Evolutionary conservation across 2,329 filamentous ascomycete genomes (phyloP).

Genomic region (Tolypocladium sp.): DNA sequence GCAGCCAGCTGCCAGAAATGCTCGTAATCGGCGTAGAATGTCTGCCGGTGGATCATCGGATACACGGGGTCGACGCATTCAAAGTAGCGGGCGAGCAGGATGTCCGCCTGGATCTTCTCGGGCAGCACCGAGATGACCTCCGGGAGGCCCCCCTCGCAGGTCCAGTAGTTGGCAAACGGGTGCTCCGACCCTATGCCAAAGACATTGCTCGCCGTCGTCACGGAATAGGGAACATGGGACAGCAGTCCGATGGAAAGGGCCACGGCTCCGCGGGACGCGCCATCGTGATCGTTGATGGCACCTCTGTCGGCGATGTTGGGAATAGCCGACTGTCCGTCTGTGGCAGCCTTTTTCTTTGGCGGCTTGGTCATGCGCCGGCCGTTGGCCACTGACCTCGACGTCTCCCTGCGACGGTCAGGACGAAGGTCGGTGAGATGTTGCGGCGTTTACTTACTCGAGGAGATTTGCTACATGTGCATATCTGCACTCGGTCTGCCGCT

Average conservation of each 20-base stretch:
- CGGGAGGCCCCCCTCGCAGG: conserved; percentile 62
- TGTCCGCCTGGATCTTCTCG: conserved; percentile 66
- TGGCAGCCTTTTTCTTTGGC: conserved; percentile 41
- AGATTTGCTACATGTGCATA: conserved; percentile 71
- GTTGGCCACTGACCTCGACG: conserved; percentile 42
- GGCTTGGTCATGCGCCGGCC: conserved; percentile 48
- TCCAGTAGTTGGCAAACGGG: conserved; percentile 81
- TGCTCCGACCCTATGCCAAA: conserved; percentile 75
- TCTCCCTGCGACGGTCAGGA: conserved; percentile 36
- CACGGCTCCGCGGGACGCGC: conserved; percentile 38
- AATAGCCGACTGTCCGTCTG: conserved; percentile 28
- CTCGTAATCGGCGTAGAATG: conserved; percentile 71
- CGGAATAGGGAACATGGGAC: conserved; percentile 64
- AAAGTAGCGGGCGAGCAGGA: conserved; percentile 55
- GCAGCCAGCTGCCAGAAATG: conserved; percentile 60
- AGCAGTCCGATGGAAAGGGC: conserved; percentile 52
- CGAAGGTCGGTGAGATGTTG: too few species aligned
- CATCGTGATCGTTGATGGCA: conserved; percentile 33
- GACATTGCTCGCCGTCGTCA: conserved; percentile 63
- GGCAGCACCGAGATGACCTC: conserved; percentile 71
- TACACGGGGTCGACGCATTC: conserved; percentile 72
- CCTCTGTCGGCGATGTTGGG: conserved; percentile 49
- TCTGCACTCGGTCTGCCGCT: conserved; percentile 65
- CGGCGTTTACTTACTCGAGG: conserved; percentile 51
- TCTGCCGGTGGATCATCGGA: conserved; percentile 67